Evolutionary conservation across 805 yeast genomes (phyloP), one percentile per base, ranked within the genome.

Genomic region (Cyberlindnera petersonii): DNA sequence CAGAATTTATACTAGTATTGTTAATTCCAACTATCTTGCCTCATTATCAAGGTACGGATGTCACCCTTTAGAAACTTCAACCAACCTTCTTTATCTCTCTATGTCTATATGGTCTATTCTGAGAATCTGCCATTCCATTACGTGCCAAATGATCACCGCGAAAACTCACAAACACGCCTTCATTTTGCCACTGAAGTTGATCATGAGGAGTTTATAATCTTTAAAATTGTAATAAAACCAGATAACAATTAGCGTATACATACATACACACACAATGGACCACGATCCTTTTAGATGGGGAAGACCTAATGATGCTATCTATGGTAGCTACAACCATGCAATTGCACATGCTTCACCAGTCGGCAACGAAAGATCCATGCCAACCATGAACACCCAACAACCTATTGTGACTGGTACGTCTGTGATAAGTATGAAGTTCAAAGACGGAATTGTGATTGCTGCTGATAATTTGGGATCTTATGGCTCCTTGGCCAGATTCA

Each of bases 231-330:
- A 26, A 26, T 15, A 8, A 17, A n/a, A n/a, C n/a, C 21, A 13
- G 9, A 11, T 26, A 31, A 16, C 33, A 6, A 18, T 4, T 11
- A 6, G 18, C 31, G 18, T 17, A 4, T 21, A 28, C 4, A 6
- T 11, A n/a, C 16, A 16, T 8, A 16, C 5, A 30, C 24, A 18
- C 17, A 44, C 30, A 32, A 93, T 91, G 98, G 85, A 91, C 57
- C 98, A 93, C 86, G 86, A 84, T 71, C 98, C 96, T 48, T 79
- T 72, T 54, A 72, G 74, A 52, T 91, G 98, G 98, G 98, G 98
- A 17, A 85, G 97, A 66, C 98, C 98, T 43, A 71, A 82, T 27
- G 79, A 84, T 59, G 77, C 75, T 31, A 72, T 79, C 1, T 93
- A 93, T 56, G 98, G 98, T 14, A 60, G 68, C 7, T 93, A 89